These are phyloP conservation scores for Gossypium ekmanianum DNA, from an alignment of 345 rosid species.

Conservation along the genomic window DNA sequence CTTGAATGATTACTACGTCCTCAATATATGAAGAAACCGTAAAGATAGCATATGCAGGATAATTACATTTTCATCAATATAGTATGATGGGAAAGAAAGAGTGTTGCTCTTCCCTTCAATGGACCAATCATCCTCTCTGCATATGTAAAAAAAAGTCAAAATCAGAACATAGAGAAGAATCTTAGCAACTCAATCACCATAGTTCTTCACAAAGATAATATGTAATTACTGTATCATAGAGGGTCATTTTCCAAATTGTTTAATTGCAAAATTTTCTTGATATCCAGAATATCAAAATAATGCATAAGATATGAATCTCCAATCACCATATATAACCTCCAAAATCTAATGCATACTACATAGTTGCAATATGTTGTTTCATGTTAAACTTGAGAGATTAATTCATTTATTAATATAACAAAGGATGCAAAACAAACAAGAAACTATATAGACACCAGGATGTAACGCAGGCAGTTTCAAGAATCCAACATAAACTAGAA, in stretches of 20 bases:
- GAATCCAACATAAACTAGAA: neutral
- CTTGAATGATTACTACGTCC: neutral
- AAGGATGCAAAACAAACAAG: neutral
- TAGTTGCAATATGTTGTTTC: neutral
- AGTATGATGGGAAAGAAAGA: constrained; percentile 81
- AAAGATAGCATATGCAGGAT: constrained; percentile 23
- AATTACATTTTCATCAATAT: constrained; percentile 95
- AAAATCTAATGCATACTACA: constrained; percentile 5
- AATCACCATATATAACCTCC: neutral
- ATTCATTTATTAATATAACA: neutral
- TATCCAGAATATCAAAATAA: neutral
- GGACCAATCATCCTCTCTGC: constrained; percentile 92
- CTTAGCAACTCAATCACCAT: constrained; percentile 8
- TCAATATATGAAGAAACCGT: constrained; percentile 16
- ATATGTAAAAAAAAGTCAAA: constrained; percentile 24
- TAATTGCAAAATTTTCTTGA: neutral
- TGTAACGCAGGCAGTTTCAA: neutral
- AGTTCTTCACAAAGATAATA: neutral
- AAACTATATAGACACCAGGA: neutral
- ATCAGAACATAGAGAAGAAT: neutral
- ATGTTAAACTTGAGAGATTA: neutral
- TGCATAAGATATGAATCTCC: neutral
- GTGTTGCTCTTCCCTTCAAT: constrained; percentile 64
- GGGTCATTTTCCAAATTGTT: neutral
- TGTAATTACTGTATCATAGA: neutral